Percentiles rank a stretch among this genome's conserved stretches.
Conservation (phyloP, 83 land plant species). For the Isoetes engelmannii region DNA sequence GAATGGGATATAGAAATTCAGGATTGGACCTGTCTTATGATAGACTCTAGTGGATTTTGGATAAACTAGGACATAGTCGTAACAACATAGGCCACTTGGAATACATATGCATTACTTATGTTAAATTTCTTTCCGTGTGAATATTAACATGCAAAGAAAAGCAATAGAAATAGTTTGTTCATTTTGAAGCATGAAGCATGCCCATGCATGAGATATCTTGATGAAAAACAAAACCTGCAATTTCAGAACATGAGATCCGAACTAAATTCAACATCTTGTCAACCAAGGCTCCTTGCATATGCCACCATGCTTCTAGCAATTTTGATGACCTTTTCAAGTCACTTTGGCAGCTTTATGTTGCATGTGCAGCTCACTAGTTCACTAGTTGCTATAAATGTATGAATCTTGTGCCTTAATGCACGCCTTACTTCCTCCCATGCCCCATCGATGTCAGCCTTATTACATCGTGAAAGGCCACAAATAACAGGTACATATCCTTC, state of each 20-base stretch:
- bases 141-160: too few species aligned
- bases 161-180: too few species aligned
- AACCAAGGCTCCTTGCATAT: constrained; percentile 78
- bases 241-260: constrained; percentile 39
- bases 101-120: too few species aligned
- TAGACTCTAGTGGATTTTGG: too few species aligned
- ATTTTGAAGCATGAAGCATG: too few species aligned
- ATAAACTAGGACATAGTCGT: too few species aligned
- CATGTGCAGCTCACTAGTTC: constrained; percentile 83
- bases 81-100: too few species aligned
- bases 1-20: constrained; percentile 74
- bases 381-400: constrained; percentile 89
- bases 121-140: too few species aligned
- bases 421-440: constrained; percentile 87
- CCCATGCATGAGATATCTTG: not conserved
- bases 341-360: constrained; percentile 71
- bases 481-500: constrained; percentile 90
- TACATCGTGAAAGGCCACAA: constrained; percentile 91
- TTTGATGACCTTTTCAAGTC: constrained; percentile 63
- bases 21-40: constrained; percentile 56
- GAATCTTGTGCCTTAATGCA: constrained; percentile 68
- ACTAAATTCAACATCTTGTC: constrained; percentile 86
- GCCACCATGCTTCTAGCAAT: constrained; percentile 84
- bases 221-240: not conserved
- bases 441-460: constrained; percentile 71